Base-by-base conservation (phyloP, 2,329 filamentous ascomycete genomes). In the Hypoxylon sp. region DNA sequence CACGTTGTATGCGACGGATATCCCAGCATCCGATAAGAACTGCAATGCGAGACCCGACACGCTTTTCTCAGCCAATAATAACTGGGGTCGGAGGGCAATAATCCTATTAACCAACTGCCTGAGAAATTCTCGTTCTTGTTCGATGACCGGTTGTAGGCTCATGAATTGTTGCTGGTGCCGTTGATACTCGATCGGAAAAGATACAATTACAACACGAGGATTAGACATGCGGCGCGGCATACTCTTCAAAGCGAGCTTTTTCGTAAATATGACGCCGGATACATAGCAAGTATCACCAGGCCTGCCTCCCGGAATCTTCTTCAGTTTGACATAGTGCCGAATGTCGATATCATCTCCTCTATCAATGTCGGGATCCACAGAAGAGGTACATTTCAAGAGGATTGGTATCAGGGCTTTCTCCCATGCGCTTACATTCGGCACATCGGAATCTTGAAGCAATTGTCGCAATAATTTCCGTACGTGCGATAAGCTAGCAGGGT, bases 331-430 rank as follows among this genome's bases (percentile, higher is more conserved):
- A 76, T 98, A 99, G 78, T 98, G 94, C 3, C 96, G 89, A 66
- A 99, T 96, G 78, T 99, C 96, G 86, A 99, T 98, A 77, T 96
- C 93, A 78, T 99, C 96, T 29, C 94, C 94, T 61, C 89, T 88
- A 63, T 94, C 91, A 48, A 98, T 93, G 78, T 98, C 93, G 1
- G 96, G 96, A 70, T 97, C 92, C 3, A 99, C 94, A 76, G 98
- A 96, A 72, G 98, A 94, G 0, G 95, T 97, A 70, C 94, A 96
- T 73, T 92, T 92, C 22, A 98, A 84, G 19, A 99, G 85, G 57
- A 99, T 97, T 0, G 96, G 96, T 55, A 98, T 87, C 11, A 99
- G 84, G 0, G 95, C 94, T 72, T 91, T 94, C 77, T 98, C 93
- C 96, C 96, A 99, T 29, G 91, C 91, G 2, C 87, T 83, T 0